These are phyloP conservation scores for Suhomyces bolitotheri DNA, from an alignment of 1,139 yeast species.

Conservation along the genomic window DNA sequence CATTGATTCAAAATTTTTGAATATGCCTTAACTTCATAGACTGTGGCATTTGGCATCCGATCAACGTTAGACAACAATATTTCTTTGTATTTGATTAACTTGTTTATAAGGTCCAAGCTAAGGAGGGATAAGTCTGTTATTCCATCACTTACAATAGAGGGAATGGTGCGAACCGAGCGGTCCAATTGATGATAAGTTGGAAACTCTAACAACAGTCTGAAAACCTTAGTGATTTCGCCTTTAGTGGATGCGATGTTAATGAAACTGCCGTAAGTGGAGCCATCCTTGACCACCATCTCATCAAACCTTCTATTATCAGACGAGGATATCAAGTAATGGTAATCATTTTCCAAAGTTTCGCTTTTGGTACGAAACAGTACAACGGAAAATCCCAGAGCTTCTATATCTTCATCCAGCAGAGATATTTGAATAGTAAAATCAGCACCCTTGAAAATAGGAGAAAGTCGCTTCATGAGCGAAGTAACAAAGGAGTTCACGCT, in stretches of 20 bases:
- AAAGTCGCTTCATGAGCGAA: neutral
- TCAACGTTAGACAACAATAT: conserved; percentile 11
- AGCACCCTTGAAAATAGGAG: neutral
- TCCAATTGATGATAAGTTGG: conserved; percentile 7
- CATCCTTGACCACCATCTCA: neutral
- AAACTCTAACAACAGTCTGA: conserved; percentile 2
- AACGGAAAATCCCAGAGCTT: too few relatives aligned
- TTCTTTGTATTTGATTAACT: conserved; percentile 22
- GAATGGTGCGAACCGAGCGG: conserved; percentile 13
- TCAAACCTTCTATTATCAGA: neutral
- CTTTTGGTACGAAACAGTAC: too few relatives aligned
- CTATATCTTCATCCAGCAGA: too few relatives aligned
- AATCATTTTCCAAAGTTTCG: neutral
- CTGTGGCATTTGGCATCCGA: conserved; percentile 6
- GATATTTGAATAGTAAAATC: neutral
- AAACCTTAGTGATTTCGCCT: neutral
- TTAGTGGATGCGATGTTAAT: neutral
- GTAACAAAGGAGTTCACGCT: conserved; percentile 8
- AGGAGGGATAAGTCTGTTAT: conserved; percentile 7
- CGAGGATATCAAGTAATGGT: neutral
- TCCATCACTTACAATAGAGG: conserved; percentile 14
- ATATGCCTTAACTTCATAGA: conserved; percentile 24
- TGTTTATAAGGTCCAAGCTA: conserved; percentile 17
- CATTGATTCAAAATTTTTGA: conserved; percentile 23
- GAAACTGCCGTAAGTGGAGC: too few relatives aligned